A percentile compares a stretch with the other conserved stretches of the same genome.
These are phyloP conservation scores for Histomonas meleagridis DNA, from an alignment of 208 protist genomes.

Conservation along the genomic window DNA sequence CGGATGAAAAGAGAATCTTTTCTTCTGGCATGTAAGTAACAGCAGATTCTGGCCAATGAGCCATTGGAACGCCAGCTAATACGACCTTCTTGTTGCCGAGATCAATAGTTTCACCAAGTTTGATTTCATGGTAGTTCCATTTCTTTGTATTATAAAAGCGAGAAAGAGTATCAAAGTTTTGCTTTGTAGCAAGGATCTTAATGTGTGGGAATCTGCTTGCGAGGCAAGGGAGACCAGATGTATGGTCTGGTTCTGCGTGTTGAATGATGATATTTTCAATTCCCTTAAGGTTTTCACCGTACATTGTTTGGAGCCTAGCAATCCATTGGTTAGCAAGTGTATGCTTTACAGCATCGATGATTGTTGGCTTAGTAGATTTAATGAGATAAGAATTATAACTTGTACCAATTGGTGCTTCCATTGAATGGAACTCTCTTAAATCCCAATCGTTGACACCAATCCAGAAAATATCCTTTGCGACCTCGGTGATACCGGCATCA, in stretches of 20 bases:
- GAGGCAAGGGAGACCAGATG: background rate
- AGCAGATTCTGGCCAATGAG: slow-evolving; percentile 3
- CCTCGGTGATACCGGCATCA: background rate
- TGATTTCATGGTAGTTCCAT: background rate
- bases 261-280: background rate
- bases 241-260: slow-evolving; percentile 15
- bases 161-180: background rate
- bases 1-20: slow-evolving; percentile 21
- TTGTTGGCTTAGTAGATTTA: background rate
- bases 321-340: background rate
- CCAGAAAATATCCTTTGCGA: background rate
- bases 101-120: background rate
- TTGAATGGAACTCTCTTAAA: slow-evolving; percentile 8
- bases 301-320: background rate
- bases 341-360: slow-evolving; percentile 2
- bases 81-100: background rate
- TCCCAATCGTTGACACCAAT: slow-evolving; percentile 18
- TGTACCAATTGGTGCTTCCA: slow-evolving; percentile 7
- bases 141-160: background rate
- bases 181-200: background rate
- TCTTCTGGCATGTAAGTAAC: background rate
- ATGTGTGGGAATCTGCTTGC: background rate
- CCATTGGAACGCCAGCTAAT: slow-evolving; percentile 11
- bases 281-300: background rate
- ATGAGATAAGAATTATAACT: background rate